phyloP scores from a whole-genome alignment of 2,329 filamentous ascomycete genomes.

The Fusarium anthophilum region DNA sequence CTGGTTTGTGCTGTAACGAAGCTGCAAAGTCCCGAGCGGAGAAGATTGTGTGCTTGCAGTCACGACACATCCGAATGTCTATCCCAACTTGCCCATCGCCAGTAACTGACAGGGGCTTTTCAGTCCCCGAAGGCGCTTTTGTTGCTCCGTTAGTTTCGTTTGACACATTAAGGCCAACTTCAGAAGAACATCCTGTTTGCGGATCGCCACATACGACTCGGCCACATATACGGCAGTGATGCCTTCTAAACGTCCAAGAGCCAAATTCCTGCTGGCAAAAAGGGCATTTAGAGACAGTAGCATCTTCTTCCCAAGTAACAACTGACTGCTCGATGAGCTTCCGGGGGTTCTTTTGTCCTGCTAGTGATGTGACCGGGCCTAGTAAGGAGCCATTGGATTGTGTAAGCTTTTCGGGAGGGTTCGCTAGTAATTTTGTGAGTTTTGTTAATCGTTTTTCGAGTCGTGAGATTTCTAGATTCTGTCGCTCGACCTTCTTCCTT shows the following conservation, averaged over 20 bases:
- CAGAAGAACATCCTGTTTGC: conserved; percentile 83
- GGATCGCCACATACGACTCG: conserved; percentile 91
- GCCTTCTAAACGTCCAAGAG: conserved; percentile 89
- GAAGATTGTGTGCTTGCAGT: conserved; percentile 75
- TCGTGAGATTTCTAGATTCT: conserved; percentile 86
- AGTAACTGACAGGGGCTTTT: conserved; percentile 49
- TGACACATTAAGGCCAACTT: conserved; percentile 82
- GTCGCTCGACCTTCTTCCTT: conserved; percentile 81
- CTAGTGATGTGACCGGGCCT: conserved; percentile 68
- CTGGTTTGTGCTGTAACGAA: conserved; percentile 72
- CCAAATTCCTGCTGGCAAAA: conserved; percentile 98
- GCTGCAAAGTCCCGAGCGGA: conserved; percentile 79
- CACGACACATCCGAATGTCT: conserved; percentile 90
- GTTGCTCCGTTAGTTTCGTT: conserved; percentile 49
- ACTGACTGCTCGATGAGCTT: conserved; percentile 90
- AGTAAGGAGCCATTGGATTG: conserved; percentile 62
- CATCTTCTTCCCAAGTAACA: conserved; percentile 95
- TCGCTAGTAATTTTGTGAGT: conserved; percentile 83
- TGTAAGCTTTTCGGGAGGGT: conserved; percentile 73
- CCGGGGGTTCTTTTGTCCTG: conserved; percentile 77
- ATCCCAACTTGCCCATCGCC: conserved; percentile 67
- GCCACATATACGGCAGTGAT: conserved; percentile 95
- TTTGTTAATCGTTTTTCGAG: conserved; percentile 93
- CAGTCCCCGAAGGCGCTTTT: conserved; percentile 49
- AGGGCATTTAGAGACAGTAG: conserved; percentile 80